Percentiles rank a stretch among this genome's conserved stretches.
Conservation (phyloP, 768 basidiomycete species). For the Boletus barrowsii region DNA sequence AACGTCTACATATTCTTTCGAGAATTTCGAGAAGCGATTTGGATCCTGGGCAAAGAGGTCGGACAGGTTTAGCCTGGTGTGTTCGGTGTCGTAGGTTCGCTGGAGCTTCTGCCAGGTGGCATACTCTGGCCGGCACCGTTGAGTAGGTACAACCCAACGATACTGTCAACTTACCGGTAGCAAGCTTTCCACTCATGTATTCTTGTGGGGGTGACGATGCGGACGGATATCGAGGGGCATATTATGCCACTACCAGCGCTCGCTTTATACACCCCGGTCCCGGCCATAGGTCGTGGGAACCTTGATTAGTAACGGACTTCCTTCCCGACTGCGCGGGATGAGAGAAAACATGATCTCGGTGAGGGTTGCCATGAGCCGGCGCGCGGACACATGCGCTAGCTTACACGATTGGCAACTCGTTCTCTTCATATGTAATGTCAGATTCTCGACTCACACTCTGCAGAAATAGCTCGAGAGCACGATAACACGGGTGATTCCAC, state of each 20-base stretch:
- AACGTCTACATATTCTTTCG: conserved; percentile 65
- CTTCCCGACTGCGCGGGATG: too few species aligned
- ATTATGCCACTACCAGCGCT: too few species aligned
- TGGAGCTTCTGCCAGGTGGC: conserved; percentile 89
- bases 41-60: conserved; percentile 92
- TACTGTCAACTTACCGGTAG: conserved; percentile 43
- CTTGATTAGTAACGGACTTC: too few species aligned
- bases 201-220: neutral
- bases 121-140: conserved; percentile 58
- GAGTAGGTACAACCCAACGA: neutral
- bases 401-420: too few species aligned
- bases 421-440: too few species aligned
- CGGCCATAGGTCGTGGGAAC: conserved; percentile 24
- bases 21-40: conserved; percentile 82
- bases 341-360: too few species aligned
- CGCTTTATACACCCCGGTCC: conserved; percentile 15
- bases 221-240: conserved; percentile 1
- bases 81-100: conserved; percentile 70
- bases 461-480: too few species aligned
- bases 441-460: too few species aligned
- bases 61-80: conserved; percentile 75
- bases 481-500: too few species aligned
- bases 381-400: too few species aligned
- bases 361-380: too few species aligned
- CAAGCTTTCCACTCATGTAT: conserved; percentile 60